phyloP scores from a whole-genome alignment of 345 rosid species.

The Gossypium anomalum region DNA sequence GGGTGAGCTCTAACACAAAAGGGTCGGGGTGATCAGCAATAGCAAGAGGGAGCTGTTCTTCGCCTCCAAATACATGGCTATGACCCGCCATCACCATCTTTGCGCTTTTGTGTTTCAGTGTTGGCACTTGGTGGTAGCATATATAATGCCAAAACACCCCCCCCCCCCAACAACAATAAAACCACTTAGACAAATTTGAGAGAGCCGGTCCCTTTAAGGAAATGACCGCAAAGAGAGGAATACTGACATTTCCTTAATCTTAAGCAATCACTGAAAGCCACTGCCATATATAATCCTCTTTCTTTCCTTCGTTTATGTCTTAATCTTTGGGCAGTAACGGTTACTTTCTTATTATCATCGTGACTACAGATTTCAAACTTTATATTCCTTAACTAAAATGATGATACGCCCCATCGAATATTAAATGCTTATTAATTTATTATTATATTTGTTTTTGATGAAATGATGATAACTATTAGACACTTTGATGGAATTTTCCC shows the following conservation, averaged over 20 bases:
- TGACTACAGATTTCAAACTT: conserved; percentile 18
- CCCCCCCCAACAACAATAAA: conserved; percentile 2
- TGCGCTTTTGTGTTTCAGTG: conserved; percentile 5
- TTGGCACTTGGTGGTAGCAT: not conserved
- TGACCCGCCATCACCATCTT: conserved; percentile 34
- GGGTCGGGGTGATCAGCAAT: conserved; percentile 39
- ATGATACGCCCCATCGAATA: conserved; percentile 17
- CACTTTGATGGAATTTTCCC: too few species aligned
- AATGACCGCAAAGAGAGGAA: conserved; percentile 46
- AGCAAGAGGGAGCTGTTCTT: conserved; percentile 26
- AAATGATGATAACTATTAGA: too few species aligned
- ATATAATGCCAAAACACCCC: conserved; percentile 16
- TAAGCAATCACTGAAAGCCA: conserved; percentile 52
- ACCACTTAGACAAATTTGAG: conserved; percentile 13
- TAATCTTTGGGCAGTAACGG: not conserved
- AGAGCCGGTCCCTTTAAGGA: conserved; percentile 51
- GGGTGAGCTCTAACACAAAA: conserved; percentile 58
- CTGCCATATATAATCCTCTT: not conserved
- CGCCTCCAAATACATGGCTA: conserved; percentile 36
- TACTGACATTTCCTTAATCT: conserved; percentile 41
- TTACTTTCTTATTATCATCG: conserved; percentile 9
- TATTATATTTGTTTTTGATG: too few species aligned
- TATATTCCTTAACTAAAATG: conserved; percentile 18
- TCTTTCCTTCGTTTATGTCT: not conserved
- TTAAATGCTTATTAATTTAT: not conserved